Base-by-base conservation (phyloP, 345 rosid genomes). In the Dimocarpus longan region DNA sequence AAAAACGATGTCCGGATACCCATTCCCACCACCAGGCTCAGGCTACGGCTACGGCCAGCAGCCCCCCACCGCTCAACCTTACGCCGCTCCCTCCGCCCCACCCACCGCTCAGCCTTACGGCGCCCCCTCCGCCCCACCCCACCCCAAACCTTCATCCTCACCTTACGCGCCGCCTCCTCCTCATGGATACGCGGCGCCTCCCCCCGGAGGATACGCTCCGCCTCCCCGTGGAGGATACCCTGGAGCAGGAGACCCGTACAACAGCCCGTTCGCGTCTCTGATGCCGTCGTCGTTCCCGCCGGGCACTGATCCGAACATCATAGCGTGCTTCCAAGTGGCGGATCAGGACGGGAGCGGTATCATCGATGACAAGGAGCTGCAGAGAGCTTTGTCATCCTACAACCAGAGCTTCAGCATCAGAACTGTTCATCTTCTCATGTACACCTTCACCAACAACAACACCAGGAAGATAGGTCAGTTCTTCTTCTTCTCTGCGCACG, bases 341-440 rank as follows among this genome's bases (percentile, higher is more conserved):
- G 98, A 94, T 84, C 92, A 82, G 82, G 99, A 96, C 79, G 87
- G 93, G 10, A 96, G 99, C 79, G 98, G 97, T 0, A 78, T 92
- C 50, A 92, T 94, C 72, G 98, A 96, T 68, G 99, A 96, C 48
- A 92, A 86, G 75, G 99, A 96, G 83, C 86, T 93, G 69, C 97
- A 96, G 84, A 87, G 90, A 66, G 99, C 97, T 40, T 87, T 96
- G 15, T 91, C 99, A 43, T 79, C 91, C 21, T 92, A 92, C 63
- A 91, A 82, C 52, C 97, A 96, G 88, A 89, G 87, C 80, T 96
- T 93, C 90, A 93, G 99, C 83, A 37, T 95, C 81, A 88, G 97
- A 75, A 93, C 98, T 10, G 95, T 96, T 79, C 95, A 81, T 76
- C 93, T 96, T 70, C 90, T 93, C 78, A 94, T 96, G 92, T 96